Evolutionary conservation across 2,329 filamentous ascomycete species (phyloP).

Genomic region (Pseudohalonectria lignicola): DNA sequence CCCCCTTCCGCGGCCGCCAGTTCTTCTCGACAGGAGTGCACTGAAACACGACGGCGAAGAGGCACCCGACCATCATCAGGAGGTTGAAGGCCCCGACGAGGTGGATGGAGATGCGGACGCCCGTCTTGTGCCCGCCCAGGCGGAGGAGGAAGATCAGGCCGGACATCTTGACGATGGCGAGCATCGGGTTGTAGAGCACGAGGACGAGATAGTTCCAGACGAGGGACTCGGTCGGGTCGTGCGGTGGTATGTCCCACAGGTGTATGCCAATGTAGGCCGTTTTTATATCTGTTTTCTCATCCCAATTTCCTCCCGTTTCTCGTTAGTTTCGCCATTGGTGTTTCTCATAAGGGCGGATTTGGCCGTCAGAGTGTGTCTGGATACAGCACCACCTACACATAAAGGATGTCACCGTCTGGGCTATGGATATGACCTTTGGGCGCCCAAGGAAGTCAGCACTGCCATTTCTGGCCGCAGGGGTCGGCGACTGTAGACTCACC

Average conservation of each 20-base stretch:
- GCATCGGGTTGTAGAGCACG: conserved; percentile 49
- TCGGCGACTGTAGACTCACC: too few species aligned
- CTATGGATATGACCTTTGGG: too few species aligned
- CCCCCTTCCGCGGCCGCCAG: background rate
- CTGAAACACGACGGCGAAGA: background rate
- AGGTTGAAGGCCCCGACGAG: conserved; percentile 48
- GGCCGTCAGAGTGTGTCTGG: too few species aligned
- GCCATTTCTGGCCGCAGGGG: too few species aligned
- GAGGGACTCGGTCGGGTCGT: conserved; percentile 12
- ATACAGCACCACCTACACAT: conserved; percentile 19
- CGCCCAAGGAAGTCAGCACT: too few species aligned
- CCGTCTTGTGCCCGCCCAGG: conserved; percentile 16
- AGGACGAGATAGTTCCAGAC: conserved; percentile 21
- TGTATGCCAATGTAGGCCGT: conserved; percentile 18
- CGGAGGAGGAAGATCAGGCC: conserved; percentile 19
- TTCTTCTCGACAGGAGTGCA: background rate
- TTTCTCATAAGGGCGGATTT: too few species aligned
- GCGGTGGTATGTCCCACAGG: conserved; percentile 9
- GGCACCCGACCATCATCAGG: conserved; percentile 51
- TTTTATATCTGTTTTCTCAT: conserved; percentile 18
- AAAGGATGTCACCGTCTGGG: conserved; percentile 15
- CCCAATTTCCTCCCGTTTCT: too few species aligned
- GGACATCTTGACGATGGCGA: conserved; percentile 60
- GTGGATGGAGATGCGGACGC: conserved; percentile 15
- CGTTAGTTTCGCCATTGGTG: too few species aligned